A percentile compares a stretch with the other conserved stretches of the same genome.
Conservation (phyloP, 2,329 filamentous ascomycete genomes). For the Trichoderma aggressivum region DNA sequence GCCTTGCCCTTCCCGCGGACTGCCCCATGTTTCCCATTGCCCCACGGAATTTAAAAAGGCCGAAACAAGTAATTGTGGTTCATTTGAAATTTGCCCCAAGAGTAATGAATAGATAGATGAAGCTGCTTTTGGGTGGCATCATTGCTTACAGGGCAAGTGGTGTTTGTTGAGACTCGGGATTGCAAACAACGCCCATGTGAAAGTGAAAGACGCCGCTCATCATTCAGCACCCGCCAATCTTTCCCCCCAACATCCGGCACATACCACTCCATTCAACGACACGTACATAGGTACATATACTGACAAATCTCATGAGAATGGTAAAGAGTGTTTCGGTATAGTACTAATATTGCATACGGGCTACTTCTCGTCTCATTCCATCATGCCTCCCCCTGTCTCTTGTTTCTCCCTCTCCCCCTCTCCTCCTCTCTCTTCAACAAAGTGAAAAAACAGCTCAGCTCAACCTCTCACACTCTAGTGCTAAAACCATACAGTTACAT, state of each 20-base stretch:
- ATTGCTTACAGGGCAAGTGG: neutral
- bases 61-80: neutral
- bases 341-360: constrained; percentile 15
- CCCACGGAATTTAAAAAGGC: neutral
- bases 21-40: neutral
- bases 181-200: neutral
- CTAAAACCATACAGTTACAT: constrained; percentile 2
- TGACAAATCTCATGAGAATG: neutral
- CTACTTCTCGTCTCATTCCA: neutral
- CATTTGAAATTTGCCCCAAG: neutral
- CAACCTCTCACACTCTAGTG: neutral
- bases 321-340: neutral
- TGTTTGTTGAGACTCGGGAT: neutral
- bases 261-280: neutral
- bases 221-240: neutral
- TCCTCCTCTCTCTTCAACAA: neutral
- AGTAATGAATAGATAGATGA: neutral
- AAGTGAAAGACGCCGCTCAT: neutral
- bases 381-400: neutral
- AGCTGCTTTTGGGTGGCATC: neutral
- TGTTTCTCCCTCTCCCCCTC: neutral
- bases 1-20: neutral
- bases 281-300: neutral
- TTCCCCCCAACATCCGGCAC: neutral
- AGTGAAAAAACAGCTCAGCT: neutral